These are phyloP conservation scores for Pleurotus citrinopileatus DNA, from an alignment of 768 basidiomycete species.

Conservation along the genomic window DNA sequence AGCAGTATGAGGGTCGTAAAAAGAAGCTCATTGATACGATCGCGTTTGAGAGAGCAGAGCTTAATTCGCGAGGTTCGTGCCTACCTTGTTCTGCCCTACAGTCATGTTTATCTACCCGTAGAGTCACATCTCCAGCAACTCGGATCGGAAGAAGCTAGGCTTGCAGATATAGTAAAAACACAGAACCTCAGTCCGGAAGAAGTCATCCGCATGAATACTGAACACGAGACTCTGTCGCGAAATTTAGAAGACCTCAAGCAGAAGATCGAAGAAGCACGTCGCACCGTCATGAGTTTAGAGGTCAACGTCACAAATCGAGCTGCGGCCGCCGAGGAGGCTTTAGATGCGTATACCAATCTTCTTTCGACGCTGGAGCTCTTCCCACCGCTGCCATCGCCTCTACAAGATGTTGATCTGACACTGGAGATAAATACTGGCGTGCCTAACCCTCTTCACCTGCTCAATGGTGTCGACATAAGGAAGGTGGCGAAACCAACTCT, in stretches of 20 bases:
- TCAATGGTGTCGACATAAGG: slow-evolving; percentile 68
- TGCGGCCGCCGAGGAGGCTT: slow-evolving; percentile 77
- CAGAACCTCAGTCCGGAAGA: slow-evolving; percentile 94
- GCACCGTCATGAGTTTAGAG: slow-evolving; percentile 75
- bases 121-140: slow-evolving; percentile 62
- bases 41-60: slow-evolving; percentile 63
- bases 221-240: slow-evolving; percentile 74
- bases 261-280: slow-evolving; percentile 73
- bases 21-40: slow-evolving; percentile 67
- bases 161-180: slow-evolving; percentile 66
- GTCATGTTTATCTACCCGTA: slow-evolving; percentile 24
- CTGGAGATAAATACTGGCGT: slow-evolving; percentile 80
- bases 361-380: slow-evolving; percentile 75
- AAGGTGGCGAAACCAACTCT: slow-evolving; percentile 77
- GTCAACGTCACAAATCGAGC: slow-evolving; percentile 78
- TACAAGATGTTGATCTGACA: slow-evolving; percentile 71
- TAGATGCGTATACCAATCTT: slow-evolving; percentile 75
- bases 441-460: slow-evolving; percentile 65
- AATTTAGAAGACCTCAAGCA: slow-evolving; percentile 75
- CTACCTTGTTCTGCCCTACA: neutral
- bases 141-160: slow-evolving; percentile 58
- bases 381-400: slow-evolving; percentile 68
- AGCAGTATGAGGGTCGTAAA: slow-evolving; percentile 66
- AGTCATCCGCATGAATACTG: slow-evolving; percentile 86
- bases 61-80: slow-evolving; percentile 49